Evolutionary conservation across 805 yeast species (phyloP).

Genomic region (Pichia californica): DNA sequence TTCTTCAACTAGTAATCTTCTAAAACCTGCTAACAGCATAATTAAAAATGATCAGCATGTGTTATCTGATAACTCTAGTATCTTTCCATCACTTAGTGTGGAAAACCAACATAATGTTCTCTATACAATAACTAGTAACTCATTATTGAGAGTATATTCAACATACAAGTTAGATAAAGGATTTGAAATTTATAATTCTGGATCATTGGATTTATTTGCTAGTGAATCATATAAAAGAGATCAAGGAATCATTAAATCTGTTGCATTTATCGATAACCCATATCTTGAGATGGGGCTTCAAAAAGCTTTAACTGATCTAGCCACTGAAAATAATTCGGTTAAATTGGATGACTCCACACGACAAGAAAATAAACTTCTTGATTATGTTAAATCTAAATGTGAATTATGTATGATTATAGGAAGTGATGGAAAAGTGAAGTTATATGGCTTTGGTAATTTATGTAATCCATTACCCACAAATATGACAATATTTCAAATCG

Average conservation of each 20-base stretch:
- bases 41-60: slow-evolving; percentile 18
- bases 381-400: slow-evolving; percentile 22
- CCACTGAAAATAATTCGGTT: slow-evolving; percentile 8
- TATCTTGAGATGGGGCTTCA: slow-evolving; percentile 27
- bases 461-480: slow-evolving; percentile 42
- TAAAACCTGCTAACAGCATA: slow-evolving; percentile 26
- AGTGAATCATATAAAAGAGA: slow-evolving; percentile 9
- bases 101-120: slow-evolving; percentile 38
- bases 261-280: slow-evolving; percentile 34
- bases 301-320: slow-evolving; percentile 17
- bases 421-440: slow-evolving; percentile 33
- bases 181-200: slow-evolving; percentile 52
- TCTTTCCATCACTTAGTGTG: slow-evolving; percentile 3
- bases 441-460: slow-evolving; percentile 46
- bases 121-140: slow-evolving; percentile 59
- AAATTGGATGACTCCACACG: slow-evolving; percentile 2
- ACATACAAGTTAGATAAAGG: slow-evolving; percentile 56
- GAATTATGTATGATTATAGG: slow-evolving; percentile 41
- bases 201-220: slow-evolving; percentile 34
- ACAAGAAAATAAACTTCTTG: slow-evolving; percentile 20
- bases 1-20: slow-evolving; percentile 12
- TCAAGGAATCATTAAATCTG: slow-evolving; percentile 17
- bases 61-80: slow-evolving; percentile 4
- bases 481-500: slow-evolving; percentile 36
- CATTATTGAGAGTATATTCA: slow-evolving; percentile 61